Base-by-base conservation (phyloP, 148 eudicot genomes). In the Linanthus parryae region DNA sequence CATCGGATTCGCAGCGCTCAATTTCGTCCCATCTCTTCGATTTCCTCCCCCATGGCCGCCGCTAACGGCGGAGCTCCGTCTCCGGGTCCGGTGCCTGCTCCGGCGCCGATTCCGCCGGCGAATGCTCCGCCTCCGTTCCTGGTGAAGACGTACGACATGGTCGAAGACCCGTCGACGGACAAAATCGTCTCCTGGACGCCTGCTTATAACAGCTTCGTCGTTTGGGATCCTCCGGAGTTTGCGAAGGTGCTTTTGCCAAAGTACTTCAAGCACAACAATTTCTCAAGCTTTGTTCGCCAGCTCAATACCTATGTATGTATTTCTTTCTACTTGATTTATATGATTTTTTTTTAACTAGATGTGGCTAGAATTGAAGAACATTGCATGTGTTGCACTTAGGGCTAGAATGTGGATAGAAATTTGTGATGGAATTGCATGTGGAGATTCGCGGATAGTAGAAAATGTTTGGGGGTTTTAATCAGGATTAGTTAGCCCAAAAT, bases 111-210 rank as follows among this genome's bases (percentile, higher is more conserved):
- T 44, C 40, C 66, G 12, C 52, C 19, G 47, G 40, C 59, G 41
- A 71, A 42, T 33, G 61, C 58, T n/a, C 81, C 81, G 44, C 67
- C 73, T 54, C 76, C 76, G 56, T 76, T 76, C 49, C 73, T 76
- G 10, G 67, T 36, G 44, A 76, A 76, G 56, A 76, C 81, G 36
- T 76, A 71, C 56, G 81, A 76, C 31, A 76, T 76, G 81, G 81
- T 76, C 36, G 81, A 76, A 12, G 76, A 76, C 44, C 66, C 68
- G 28, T 18, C 56, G 19, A 63, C 64, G 5, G 64, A 69, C 27
- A 45, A 39, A 9, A 48, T 58, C 31, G 74, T 69, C 6, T 63
- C 74, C 12, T 69, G 74, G 74, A 64, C 64, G 13, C 22, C 59
- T 0, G 46, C 59, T 16, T 46, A 63, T 25, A 63, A 69, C 27